Percentiles rank a stretch among this genome's conserved stretches.
These are phyloP conservation scores for Aspergillus conjunctus DNA, from an alignment of 495 filamentous ascomycete species.

Conservation along the genomic window DNA sequence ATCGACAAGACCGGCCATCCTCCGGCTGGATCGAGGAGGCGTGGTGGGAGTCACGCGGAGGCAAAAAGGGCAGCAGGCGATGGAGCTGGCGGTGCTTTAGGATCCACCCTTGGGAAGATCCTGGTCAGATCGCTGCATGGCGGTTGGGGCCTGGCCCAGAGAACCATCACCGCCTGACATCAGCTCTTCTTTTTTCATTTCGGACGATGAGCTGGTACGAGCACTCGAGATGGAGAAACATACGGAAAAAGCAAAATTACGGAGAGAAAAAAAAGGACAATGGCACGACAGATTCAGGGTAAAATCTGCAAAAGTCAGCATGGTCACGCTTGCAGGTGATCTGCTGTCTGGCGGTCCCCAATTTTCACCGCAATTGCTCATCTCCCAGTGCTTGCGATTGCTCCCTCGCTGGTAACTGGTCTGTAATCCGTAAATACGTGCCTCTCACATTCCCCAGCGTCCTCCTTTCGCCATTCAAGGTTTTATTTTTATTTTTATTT, in stretches of 20 bases:
- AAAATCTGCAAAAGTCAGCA: slow-evolving; percentile 9
- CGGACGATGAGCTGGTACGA: slow-evolving; percentile 1
- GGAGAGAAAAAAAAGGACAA: neutral
- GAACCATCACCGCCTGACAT: slow-evolving; percentile 28
- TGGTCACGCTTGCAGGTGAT: slow-evolving; percentile 18
- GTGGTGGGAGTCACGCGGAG: slow-evolving; percentile 26
- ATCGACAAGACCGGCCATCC: slow-evolving; percentile 7
- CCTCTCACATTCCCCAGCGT: slow-evolving; percentile 12
- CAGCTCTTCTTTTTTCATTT: slow-evolving; percentile 8
- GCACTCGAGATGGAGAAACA: slow-evolving; percentile 2
- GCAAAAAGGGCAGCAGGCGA: slow-evolving; percentile 17
- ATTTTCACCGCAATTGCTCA: slow-evolving; percentile 31
- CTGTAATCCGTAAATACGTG: slow-evolving; percentile 12
- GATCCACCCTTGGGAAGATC: slow-evolving; percentile 22
- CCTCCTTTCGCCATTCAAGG: slow-evolving; percentile 4
- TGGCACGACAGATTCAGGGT: neutral
- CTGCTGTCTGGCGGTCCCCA: slow-evolving; percentile 15
- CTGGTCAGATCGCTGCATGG: slow-evolving; percentile 31
- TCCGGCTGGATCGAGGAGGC: slow-evolving; percentile 3
- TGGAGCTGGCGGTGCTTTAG: slow-evolving; percentile 9
- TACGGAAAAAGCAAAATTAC: slow-evolving; percentile 1
- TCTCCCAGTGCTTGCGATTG: slow-evolving; percentile 6
- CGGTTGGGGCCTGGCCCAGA: slow-evolving; percentile 28
- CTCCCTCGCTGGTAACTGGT: slow-evolving; percentile 10
- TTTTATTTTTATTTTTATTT: slow-evolving; percentile 15